phyloP scores from a whole-genome alignment of 2,329 filamentous ascomycete species.

The Sporothrix brunneoviolacea region DNA sequence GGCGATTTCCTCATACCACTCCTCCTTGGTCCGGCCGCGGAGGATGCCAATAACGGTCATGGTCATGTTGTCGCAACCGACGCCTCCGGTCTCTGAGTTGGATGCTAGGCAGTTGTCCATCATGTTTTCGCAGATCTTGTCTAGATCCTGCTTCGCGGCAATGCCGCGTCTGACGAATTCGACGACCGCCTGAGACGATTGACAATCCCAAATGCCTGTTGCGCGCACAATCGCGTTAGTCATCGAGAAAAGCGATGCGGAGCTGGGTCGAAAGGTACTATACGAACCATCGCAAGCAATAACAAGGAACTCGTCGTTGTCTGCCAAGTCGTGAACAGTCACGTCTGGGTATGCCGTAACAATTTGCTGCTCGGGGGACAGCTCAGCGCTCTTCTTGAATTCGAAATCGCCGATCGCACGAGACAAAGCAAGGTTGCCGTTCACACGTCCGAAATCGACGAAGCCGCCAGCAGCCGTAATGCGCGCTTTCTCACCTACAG shows the following conservation, averaged over 20 bases:
- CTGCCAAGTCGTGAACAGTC: constrained; percentile 78
- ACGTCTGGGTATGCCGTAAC: constrained; percentile 96
- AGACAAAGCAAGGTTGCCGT: constrained; percentile 93
- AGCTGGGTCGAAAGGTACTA: constrained; percentile 16
- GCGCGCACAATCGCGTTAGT: constrained; percentile 9
- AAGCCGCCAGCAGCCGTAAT: constrained; percentile 95
- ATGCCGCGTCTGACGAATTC: constrained; percentile 97
- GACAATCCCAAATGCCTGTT: constrained; percentile 97
- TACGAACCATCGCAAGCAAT: constrained; percentile 82
- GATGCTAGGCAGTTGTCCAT: constrained; percentile 99
- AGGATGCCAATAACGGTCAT: constrained; percentile 88
- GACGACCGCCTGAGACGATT: constrained; percentile 93
- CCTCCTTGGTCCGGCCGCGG: constrained; percentile 85
- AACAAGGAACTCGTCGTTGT: constrained; percentile 93
- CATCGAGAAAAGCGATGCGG: constrained; percentile 6
- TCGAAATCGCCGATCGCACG: constrained; percentile 98
- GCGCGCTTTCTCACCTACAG: constrained; percentile 81
- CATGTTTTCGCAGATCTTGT: constrained; percentile 98
- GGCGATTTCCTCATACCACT: constrained; percentile 96
- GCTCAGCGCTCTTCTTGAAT: constrained; percentile 98
- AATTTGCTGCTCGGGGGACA: constrained; percentile 97
- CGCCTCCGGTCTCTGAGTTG: constrained; percentile 94
- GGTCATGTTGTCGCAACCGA: constrained; percentile 99
- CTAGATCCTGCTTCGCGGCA: constrained; percentile 88
- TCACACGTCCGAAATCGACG: constrained; percentile 96